Conservation (phyloP, 192 early-diverging fungal genomes). For the Coemansia sp. region DNA sequence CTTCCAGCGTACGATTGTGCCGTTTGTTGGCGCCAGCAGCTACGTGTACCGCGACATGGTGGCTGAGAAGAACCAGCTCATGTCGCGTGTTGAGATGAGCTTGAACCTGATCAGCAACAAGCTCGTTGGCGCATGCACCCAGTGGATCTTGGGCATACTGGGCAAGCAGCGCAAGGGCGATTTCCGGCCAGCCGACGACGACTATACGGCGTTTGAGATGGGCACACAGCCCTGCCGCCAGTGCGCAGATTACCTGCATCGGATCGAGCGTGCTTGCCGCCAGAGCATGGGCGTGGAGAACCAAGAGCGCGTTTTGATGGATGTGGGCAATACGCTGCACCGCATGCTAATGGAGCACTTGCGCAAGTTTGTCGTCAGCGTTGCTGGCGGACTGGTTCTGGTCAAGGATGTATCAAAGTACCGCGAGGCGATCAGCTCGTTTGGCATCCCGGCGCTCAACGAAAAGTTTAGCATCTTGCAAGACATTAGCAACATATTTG, state of each 20-base stretch:
- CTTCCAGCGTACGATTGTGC: constrained; percentile 50
- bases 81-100: constrained; percentile 78
- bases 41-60: constrained; percentile 85
- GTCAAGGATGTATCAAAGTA: constrained; percentile 95
- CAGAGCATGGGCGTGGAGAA: constrained; percentile 77
- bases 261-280: constrained; percentile 63
- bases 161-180: constrained; percentile 86
- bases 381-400: constrained; percentile 86
- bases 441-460: constrained; percentile 73
- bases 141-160: constrained; percentile 73
- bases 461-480: constrained; percentile 90
- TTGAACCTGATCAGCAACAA: constrained; percentile 74
- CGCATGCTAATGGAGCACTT: constrained; percentile 90
- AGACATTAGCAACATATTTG: constrained; percentile 91
- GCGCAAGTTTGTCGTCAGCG: constrained; percentile 84
- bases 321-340: constrained; percentile 83
- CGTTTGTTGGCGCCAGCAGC: constrained; percentile 48
- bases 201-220: constrained; percentile 68
- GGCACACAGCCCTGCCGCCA: constrained; percentile 83
- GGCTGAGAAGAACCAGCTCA: constrained; percentile 85
- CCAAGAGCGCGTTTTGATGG: constrained; percentile 72
- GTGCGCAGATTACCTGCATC: constrained; percentile 76
- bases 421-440: constrained; percentile 80
- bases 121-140: constrained; percentile 63
- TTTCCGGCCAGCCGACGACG: constrained; percentile 90